Conservation (phyloP, 1,284 basidiomycete genomes). For the Ceratobasidium theobromae region DNA sequence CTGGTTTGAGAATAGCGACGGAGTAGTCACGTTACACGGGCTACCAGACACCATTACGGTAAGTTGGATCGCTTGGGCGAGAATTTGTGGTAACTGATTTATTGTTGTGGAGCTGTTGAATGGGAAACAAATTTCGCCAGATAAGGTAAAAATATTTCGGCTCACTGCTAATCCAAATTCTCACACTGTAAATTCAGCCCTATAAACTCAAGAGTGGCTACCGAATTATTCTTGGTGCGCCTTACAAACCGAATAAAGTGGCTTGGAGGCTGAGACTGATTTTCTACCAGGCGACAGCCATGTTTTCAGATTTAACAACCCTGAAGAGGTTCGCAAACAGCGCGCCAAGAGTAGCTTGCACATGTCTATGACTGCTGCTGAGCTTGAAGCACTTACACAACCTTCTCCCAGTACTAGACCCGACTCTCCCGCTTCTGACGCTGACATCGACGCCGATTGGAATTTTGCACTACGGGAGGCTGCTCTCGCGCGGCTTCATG, state of each 20-base stretch:
- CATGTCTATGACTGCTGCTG: conserved; percentile 60
- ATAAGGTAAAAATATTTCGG: conserved; percentile 55
- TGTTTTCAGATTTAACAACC: conserved; percentile 97
- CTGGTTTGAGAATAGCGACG: conserved; percentile 83
- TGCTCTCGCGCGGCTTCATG: conserved; percentile 72
- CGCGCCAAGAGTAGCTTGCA: conserved; percentile 70
- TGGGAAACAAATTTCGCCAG: conserved; percentile 79
- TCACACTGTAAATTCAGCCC: conserved; percentile 50
- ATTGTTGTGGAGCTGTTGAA: conserved; percentile 73
- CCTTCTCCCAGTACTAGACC: conserved; percentile 53
- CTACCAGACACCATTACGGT: conserved; percentile 83
- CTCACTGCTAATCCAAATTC: conserved; percentile 38
- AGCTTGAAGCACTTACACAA: conserved; percentile 52
- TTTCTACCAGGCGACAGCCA: conserved; percentile 84
- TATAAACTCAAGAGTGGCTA: conserved; percentile 88
- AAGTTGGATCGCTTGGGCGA: conserved; percentile 41
- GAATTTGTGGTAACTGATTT: conserved; percentile 34
- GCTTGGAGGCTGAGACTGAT: no score
- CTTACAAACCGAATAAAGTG: no score
- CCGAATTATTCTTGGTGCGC: conserved; percentile 87
- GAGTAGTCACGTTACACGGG: conserved; percentile 79
- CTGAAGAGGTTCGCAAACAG: conserved; percentile 89
- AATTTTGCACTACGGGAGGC: conserved; percentile 91
- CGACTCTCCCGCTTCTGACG: conserved; percentile 69
- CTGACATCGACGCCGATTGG: conserved; percentile 84